Evolutionary conservation across 768 basidiomycete species (phyloP), one percentile per base, ranked within the genome.

Genomic region (Tricholoma saponaceum): DNA sequence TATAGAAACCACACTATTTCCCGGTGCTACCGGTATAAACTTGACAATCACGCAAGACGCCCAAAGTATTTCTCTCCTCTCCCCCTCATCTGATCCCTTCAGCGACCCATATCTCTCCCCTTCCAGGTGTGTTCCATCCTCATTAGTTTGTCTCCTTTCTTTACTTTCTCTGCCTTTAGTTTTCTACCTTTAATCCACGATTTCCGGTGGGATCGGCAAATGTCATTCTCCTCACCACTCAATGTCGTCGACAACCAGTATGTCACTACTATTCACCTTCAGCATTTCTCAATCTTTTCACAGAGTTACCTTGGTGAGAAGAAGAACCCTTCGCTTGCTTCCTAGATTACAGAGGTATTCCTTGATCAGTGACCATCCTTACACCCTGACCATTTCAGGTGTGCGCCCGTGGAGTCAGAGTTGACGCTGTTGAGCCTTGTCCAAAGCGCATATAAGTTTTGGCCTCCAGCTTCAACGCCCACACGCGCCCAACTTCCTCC

Each of bases 21-120:
- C 72, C 73, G 71, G 66, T 62, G 60, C 63, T 47, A 70, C 68
- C 71, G 71, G 73, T 64, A 73, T 71, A 76, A 71, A 72, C 72
- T 65, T 69, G 64, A 61, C 67, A 65, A 67, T 69, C 56, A 67
- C 69, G 55, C 66, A 66, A 60, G 62, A 67, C 66, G 70, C 71
- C 69, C 70, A 66, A 64, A 54, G 39, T 28, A 52, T 54, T 25
- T 55, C 54, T 41, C 39, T 47, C 55, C 47, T 52, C 30, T 30
- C 26, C 33, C 43, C 16, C 28, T 43, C 53, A 43, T 58, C 43
- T 54, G n/a, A 22, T 30, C 35, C 43, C 57, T 52, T 56, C 49
- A 62, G 43, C 41, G 58, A 62, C 20, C 33, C 35, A 20, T 28
- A 60, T 58, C 61, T 56, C 58, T 16, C 25, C 52, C 22, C 23